Evolutionary conservation across 2,329 filamentous ascomycete genomes (phyloP).

Genomic region (Teratosphaeria nubilosa): DNA sequence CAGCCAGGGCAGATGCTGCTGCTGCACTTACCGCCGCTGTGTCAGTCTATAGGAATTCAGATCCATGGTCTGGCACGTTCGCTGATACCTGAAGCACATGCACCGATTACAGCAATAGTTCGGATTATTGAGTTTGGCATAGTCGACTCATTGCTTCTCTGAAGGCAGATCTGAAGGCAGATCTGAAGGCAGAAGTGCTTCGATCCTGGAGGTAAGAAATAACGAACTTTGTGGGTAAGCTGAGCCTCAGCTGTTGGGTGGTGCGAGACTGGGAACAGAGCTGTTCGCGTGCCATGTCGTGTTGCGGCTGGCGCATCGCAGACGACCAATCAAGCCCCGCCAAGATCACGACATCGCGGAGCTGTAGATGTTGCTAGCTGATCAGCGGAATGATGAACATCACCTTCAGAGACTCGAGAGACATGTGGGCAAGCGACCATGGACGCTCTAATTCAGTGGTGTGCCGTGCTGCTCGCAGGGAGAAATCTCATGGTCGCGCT

Average conservation of each 20-base stretch:
- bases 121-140: not conserved
- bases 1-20: slow-evolving; percentile 16
- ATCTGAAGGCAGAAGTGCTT: not conserved
- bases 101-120: not conserved
- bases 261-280: not conserved
- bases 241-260: not conserved
- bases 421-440: too few relatives aligned
- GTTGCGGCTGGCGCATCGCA: not conserved
- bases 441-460: too few relatives aligned
- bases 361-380: not conserved
- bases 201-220: not conserved
- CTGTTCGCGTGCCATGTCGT: not conserved
- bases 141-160: not conserved
- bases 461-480: too few relatives aligned
- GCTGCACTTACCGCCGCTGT: slow-evolving; percentile 9
- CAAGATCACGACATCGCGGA: not conserved
- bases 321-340: not conserved
- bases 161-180: too few relatives aligned
- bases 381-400: too few relatives aligned
- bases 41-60: not conserved
- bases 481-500: too few relatives aligned
- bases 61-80: not conserved
- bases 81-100: not conserved
- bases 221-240: not conserved
- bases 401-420: too few relatives aligned